Evolutionary conservation across 768 basidiomycete species (phyloP), one percentile per base, ranked within the genome.

Genomic region (Mrakia blollopis): DNA sequence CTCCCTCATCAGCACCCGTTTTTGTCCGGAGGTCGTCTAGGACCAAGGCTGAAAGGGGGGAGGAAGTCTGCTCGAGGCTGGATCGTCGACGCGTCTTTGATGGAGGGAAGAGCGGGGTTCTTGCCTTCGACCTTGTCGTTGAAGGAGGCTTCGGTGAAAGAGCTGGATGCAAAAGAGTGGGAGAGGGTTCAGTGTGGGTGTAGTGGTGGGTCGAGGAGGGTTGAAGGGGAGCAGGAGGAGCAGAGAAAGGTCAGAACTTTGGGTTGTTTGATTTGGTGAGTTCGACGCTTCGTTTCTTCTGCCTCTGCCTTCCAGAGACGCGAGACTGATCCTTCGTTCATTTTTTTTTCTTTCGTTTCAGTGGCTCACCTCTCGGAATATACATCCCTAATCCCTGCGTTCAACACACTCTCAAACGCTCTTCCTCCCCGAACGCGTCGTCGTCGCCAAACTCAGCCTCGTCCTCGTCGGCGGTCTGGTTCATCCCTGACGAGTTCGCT

Each of bases 381-480:
- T 39, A 39, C 21, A 68, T 68, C 37, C 65, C 65, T 23, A 39
- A 25, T 18, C 65, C 65, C 35, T 68, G 65, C 65, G 37, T 25
- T 23, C 65, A 35, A 25, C 65, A 39, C 65, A 23, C 65, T 41
- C 65, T 39, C 35, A 18, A 25, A 21, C 35, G 65, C 35, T 25
- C 35, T 32, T 11, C 65, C 65, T 37, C 35, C 21, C n/a, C n/a
- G n/a, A 18, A 18, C 65, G 65, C 65, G 35, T 25, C 35, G 65
- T n/a, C 65, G 10, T 11, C 35, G 1, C 23, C 65, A 2, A n/a
- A n/a, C n/a, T n/a, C n/a, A n/a, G n/a, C n/a, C n/a, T 13, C 57
- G n/a, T 57, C 57, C 28, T 57, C 65, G 65, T 37, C 65, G 21
- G 35, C 65, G 11, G 65, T 68, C 35, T 68, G 65, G 65, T 68